phyloP scores from a whole-genome alignment of 345 rosid genomes.

The Salix caprea region DNA sequence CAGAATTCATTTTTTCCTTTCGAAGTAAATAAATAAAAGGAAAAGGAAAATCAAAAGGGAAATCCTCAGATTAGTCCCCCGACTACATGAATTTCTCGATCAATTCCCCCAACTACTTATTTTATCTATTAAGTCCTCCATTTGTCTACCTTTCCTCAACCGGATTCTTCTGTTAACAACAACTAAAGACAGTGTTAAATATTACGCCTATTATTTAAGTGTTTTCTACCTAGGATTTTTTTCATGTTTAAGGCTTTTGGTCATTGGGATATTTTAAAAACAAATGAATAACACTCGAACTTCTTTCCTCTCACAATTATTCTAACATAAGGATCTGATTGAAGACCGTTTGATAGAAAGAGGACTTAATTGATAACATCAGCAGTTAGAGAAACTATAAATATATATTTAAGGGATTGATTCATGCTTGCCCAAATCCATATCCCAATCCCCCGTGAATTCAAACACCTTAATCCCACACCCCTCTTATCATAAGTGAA shows the following conservation, averaged over 20 bases:
- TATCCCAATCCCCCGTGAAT: background rate
- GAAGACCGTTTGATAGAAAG: background rate
- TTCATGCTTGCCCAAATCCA: background rate
- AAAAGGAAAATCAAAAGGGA: background rate
- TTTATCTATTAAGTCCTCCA: background rate
- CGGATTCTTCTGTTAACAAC: background rate
- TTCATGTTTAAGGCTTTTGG: too few species aligned
- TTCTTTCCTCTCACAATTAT: too few species aligned
- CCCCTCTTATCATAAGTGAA: background rate
- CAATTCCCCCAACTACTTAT: background rate
- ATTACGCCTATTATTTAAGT: background rate
- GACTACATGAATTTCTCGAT: background rate
- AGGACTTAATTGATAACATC: background rate
- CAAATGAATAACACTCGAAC: too few species aligned
- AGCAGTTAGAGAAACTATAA: background rate
- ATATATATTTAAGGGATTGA: background rate
- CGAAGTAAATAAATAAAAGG: too few species aligned
- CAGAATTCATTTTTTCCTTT: background rate
- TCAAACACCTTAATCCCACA: background rate
- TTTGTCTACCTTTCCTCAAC: background rate
- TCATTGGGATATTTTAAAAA: too few species aligned
- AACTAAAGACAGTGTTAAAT: background rate
- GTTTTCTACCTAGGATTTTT: background rate
- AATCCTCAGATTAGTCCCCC: background rate
- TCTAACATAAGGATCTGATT: background rate